These are phyloP conservation scores for Saccharomycopsis guyanensis DNA, from an alignment of 805 yeast species.

Conservation along the genomic window DNA sequence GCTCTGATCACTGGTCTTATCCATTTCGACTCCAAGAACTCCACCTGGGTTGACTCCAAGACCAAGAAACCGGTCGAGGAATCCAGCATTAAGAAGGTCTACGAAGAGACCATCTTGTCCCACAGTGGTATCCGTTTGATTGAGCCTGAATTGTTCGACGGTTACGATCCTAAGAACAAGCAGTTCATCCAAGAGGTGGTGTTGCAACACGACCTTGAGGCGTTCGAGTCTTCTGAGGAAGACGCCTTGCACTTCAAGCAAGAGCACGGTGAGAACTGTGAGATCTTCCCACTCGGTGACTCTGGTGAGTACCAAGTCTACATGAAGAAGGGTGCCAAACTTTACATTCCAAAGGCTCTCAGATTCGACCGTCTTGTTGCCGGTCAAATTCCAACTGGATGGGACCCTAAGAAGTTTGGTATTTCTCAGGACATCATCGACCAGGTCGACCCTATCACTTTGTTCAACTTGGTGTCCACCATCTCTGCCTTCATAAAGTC, in stretches of 20 bases:
- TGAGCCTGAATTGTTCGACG: slow-evolving; percentile 90
- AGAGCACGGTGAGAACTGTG: slow-evolving; percentile 92
- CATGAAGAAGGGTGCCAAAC: slow-evolving; percentile 86
- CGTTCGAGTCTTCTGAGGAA: slow-evolving; percentile 91
- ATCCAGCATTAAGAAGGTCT: slow-evolving; percentile 84
- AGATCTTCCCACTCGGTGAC: slow-evolving; percentile 80
- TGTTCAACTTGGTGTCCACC: slow-evolving; percentile 87
- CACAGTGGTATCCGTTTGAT: slow-evolving; percentile 96
- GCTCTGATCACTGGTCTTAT: slow-evolving; percentile 99
- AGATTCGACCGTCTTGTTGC: slow-evolving; percentile 26
- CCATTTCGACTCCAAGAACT: slow-evolving; percentile 67
- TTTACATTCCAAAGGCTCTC: slow-evolving; percentile 72
- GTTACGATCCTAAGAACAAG: slow-evolving; percentile 93
- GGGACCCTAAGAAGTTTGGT: slow-evolving; percentile 95
- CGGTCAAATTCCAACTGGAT: slow-evolving; percentile 92
- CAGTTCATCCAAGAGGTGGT: slow-evolving; percentile 92
- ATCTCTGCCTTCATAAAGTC: slow-evolving; percentile 89
- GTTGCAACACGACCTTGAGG: slow-evolving; percentile 92
- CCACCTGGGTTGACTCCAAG: slow-evolving; percentile 98
- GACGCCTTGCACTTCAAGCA: slow-evolving; percentile 91
- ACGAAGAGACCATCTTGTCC: slow-evolving; percentile 79
- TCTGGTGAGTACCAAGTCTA: slow-evolving; percentile 89
- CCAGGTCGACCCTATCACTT: slow-evolving; percentile 95
- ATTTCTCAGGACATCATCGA: slow-evolving; percentile 84
- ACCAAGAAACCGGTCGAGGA: slow-evolving; percentile 90